Percentiles rank a stretch among this genome's conserved stretches.
phyloP scores from a whole-genome alignment of 768 basidiomycete genomes.

The Phanerodontia chrysosporium region DNA sequence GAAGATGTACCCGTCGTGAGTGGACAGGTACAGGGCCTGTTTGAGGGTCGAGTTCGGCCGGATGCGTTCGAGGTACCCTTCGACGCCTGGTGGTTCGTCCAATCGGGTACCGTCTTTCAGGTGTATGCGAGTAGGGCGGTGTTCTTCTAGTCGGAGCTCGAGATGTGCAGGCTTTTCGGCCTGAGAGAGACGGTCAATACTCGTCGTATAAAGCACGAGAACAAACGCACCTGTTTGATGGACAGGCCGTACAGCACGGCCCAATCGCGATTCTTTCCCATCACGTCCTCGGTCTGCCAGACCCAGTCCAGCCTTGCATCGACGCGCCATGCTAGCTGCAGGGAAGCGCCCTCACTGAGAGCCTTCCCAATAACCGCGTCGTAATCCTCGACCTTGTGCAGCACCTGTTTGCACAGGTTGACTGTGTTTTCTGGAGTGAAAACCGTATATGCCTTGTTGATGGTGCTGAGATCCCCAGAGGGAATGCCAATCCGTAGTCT shows the following conservation, averaged over 20 bases:
- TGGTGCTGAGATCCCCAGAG: slow-evolving; percentile 33
- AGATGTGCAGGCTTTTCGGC: slow-evolving; percentile 45
- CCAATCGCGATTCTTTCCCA: slow-evolving; percentile 62
- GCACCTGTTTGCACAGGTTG: slow-evolving; percentile 52
- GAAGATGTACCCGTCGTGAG: slow-evolving; percentile 74
- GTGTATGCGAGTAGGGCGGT: slow-evolving; percentile 47
- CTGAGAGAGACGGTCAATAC: slow-evolving; percentile 16
- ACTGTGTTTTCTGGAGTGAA: slow-evolving; percentile 64
- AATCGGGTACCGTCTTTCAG: slow-evolving; percentile 45
- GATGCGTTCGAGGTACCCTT: slow-evolving; percentile 81
- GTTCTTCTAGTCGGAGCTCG: slow-evolving; percentile 73
- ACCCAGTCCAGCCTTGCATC: slow-evolving; percentile 83
- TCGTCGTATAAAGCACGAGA: neutral
- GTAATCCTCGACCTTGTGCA: slow-evolving; percentile 58
- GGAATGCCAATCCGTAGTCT: slow-evolving; percentile 72
- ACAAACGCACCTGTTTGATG: slow-evolving; percentile 54
- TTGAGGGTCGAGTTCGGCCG: slow-evolving; percentile 52
- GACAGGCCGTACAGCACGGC: slow-evolving; percentile 73
- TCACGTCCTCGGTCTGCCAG: slow-evolving; percentile 64
- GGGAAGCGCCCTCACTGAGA: slow-evolving; percentile 46
- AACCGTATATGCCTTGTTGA: slow-evolving; percentile 38
- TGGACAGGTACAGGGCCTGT: slow-evolving; percentile 63
- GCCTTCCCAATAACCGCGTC: slow-evolving; percentile 53
- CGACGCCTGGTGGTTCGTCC: slow-evolving; percentile 75
- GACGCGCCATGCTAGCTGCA: slow-evolving; percentile 78